Evolutionary conservation across 345 rosid genomes (phyloP).

Genomic region (Moricandia moricandioides): DNA sequence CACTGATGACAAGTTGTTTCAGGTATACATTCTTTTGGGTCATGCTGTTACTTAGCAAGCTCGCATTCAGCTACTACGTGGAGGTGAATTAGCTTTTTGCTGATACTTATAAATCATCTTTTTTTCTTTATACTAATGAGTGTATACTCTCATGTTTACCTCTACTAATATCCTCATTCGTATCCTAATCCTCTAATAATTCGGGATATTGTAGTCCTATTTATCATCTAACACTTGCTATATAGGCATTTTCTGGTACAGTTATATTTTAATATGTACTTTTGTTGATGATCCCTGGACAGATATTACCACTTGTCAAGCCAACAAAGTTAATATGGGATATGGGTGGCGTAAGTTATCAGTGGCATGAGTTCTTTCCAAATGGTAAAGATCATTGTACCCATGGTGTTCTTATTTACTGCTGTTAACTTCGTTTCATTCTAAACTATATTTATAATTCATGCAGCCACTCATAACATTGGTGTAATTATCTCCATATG

Average conservation of each 20-base stretch:
- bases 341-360: conserved; percentile 53
- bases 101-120: conserved; percentile 5
- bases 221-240: not conserved
- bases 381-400: conserved; percentile 45
- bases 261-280: conserved; percentile 17
- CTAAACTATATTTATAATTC: conserved; percentile 23
- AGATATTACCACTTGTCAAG: conserved; percentile 83
- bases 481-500: conserved; percentile 90
- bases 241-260: conserved; percentile 8
- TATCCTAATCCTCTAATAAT: conserved; percentile 5
- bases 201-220: conserved; percentile 11
- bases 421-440: conserved; percentile 6
- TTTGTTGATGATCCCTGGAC: conserved; percentile 24
- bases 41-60: conserved; percentile 83
- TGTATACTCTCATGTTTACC: conserved; percentile 11
- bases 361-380: conserved; percentile 94
- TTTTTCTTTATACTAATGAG: conserved; percentile 17
- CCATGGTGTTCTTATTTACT: not conserved
- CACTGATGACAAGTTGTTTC: conserved; percentile 18
- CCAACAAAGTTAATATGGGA: conserved; percentile 82
- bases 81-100: conserved; percentile 56
- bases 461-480: conserved; percentile 69
- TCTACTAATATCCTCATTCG: conserved; percentile 13
- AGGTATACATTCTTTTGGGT: conserved; percentile 98
- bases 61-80: conserved; percentile 96